phyloP scores from a whole-genome alignment of 1,284 basidiomycete species.

The Cutaneotrichosporon cutaneum region DNA sequence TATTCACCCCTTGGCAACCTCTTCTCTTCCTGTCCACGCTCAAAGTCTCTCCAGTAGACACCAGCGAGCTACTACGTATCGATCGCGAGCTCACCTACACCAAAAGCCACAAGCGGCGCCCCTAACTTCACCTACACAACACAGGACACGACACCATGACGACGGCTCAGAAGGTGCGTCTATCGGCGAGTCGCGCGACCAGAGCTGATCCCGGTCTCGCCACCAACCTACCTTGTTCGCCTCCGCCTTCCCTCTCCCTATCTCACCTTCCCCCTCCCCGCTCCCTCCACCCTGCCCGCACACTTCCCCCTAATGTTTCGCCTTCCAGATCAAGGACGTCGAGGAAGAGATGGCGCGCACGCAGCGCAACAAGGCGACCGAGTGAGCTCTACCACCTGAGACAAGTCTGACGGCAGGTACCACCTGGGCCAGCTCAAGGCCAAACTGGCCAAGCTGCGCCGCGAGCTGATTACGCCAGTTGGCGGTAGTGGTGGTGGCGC shows the following conservation, averaged over 20 bases:
- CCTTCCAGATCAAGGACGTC: constrained; percentile 50
- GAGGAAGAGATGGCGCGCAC: constrained; percentile 55
- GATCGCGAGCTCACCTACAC: constrained; percentile 2
- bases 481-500: constrained; percentile 78
- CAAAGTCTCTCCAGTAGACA: constrained; percentile 4
- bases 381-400: constrained; percentile 39
- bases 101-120: neutral
- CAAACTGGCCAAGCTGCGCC: constrained; percentile 93
- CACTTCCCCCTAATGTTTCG: neutral
- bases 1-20: neutral
- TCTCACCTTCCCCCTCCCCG: neutral
- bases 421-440: constrained; percentile 95
- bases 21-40: neutral
- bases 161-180: constrained; percentile 51
- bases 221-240: neutral
- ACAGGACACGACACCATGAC: constrained; percentile 40
- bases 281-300: neutral
- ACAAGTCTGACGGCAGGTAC: constrained; percentile 59
- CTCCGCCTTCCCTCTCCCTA: neutral
- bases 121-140: neutral
- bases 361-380: constrained; percentile 84
- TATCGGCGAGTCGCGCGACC: neutral
- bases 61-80: neutral
- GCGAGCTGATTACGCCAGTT: constrained; percentile 84
- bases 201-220: constrained; percentile 1